Conservation (phyloP, 2,329 filamentous ascomycete species). For the Xylariaceae sp. region DNA sequence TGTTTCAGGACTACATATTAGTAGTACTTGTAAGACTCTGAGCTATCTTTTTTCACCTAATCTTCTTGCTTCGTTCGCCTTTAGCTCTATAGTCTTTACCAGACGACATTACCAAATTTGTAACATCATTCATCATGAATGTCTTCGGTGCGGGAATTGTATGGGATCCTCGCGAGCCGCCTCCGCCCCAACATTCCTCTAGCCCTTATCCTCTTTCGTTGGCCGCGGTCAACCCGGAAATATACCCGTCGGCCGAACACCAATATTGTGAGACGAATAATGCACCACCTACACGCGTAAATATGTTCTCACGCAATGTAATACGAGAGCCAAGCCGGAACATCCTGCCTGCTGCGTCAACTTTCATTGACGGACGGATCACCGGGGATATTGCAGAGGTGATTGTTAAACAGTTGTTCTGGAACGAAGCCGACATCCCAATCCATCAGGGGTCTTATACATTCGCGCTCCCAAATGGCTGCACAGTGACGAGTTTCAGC, state of each 20-base stretch:
- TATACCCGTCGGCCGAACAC: too few species aligned
- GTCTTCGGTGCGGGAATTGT: constrained; percentile 30
- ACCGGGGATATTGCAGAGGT: constrained; percentile 35
- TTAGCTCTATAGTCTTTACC: constrained; percentile 1
- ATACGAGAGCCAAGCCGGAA: constrained; percentile 10
- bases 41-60: too few species aligned
- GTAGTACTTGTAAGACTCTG: too few species aligned
- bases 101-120: background rate
- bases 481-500: constrained; percentile 36
- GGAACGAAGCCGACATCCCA: constrained; percentile 32
- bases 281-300: background rate
- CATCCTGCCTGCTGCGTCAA: constrained; percentile 33
- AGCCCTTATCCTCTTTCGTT: background rate
- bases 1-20: too few species aligned
- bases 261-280: too few species aligned
- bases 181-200: constrained; percentile 21
- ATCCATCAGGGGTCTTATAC: constrained; percentile 37
- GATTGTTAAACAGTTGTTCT: constrained; percentile 35
- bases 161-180: constrained; percentile 35
- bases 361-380: constrained; percentile 34
- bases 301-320: background rate
- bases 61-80: too few species aligned
- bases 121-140: constrained; percentile 12
- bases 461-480: constrained; percentile 36
- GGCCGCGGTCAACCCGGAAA: too few species aligned